These are phyloP conservation scores for Candida qinlingensis DNA, from an alignment of 805 yeast species.

Conservation along the genomic window DNA sequence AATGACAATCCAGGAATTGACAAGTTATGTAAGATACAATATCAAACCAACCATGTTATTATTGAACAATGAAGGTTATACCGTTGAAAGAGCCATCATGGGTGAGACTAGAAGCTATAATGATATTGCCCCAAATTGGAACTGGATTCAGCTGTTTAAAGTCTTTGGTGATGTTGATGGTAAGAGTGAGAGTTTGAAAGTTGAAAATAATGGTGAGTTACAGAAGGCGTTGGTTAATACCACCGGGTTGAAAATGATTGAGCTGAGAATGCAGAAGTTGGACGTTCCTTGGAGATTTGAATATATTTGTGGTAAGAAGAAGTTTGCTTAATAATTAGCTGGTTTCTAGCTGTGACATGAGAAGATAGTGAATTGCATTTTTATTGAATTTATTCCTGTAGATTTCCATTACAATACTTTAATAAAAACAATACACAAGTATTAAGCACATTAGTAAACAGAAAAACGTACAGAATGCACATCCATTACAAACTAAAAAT, in stretches of 20 bases:
- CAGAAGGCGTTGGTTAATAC: background rate
- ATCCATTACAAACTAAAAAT: too few relatives aligned
- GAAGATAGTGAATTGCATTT: background rate
- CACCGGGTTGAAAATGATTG: conserved; percentile 44
- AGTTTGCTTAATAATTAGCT: background rate
- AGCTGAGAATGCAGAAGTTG: conserved; percentile 51
- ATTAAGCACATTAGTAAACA: too few relatives aligned
- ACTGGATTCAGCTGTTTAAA: conserved; percentile 38
- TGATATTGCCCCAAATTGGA: conserved; percentile 56
- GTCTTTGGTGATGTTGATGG: conserved; percentile 52
- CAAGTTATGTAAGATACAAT: conserved; percentile 50
- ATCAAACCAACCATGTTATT: conserved; percentile 54
- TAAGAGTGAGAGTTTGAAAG: conserved; percentile 36
- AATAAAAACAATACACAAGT: background rate
- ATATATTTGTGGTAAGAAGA: conserved; percentile 9
- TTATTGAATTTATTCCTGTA: background rate
- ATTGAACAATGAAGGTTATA: conserved; percentile 61
- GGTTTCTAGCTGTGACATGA: too few relatives aligned
- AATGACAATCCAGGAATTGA: conserved; percentile 59
- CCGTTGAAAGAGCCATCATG: conserved; percentile 58
- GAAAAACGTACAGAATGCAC: too few relatives aligned
- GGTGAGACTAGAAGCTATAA: conserved; percentile 51
- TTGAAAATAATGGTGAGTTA: conserved; percentile 23
- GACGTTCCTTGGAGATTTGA: conserved; percentile 46
- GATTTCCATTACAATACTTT: background rate